Evolutionary conservation across 257 asterid species (phyloP), one percentile per base, ranked within the genome.

Genomic region (Nicotiana paniculata): DNA sequence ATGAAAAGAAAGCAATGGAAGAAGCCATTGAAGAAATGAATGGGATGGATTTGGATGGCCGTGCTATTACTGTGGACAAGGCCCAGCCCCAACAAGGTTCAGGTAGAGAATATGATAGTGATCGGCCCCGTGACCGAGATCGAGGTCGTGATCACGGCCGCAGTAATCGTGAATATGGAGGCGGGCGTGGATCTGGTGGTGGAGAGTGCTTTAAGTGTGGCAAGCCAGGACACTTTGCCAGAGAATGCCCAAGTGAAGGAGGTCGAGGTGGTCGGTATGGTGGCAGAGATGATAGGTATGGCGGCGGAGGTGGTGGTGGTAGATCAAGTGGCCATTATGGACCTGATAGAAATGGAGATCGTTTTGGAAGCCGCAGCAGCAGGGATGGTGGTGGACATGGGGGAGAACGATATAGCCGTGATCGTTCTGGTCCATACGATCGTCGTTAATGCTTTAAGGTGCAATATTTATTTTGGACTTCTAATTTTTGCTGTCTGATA

Each of bases 191-290:
- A 39, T 89, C 94, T 7, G 93, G 96, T 28, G 93, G 96, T 48
- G 98, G 98, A 32, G 99, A 93, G 69, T 95, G 98, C 84, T 95
- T 86, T 83, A 93, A 87, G 81, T 93, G 99, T 87, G 98, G 98
- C 66, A 95, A 95, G 85, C 99, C 98, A 2, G 99, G 97, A 17
- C 99, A 93, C 88, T 95, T 93, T 83, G 97, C 97, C 74, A 88
- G 99, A 76, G 99, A 95, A 85, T 95, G 98, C 80, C 99, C 99
- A 5, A 90, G 91, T 35, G 97, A 91, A 57, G 63, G 24, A 57
- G 7, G 24, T 35, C 21, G 63, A 6, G 63, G 63, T 57, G 63
- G 26, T 18, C 26, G 63, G 24, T 57, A 57, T 26, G 96, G 93
- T 32, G 83, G 89, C 61, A 89, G 83, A 69, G 89, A 93, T 67